These are phyloP conservation scores for Nakazawaea wyomingensis DNA, from an alignment of 805 yeast species.

Conservation along the genomic window DNA sequence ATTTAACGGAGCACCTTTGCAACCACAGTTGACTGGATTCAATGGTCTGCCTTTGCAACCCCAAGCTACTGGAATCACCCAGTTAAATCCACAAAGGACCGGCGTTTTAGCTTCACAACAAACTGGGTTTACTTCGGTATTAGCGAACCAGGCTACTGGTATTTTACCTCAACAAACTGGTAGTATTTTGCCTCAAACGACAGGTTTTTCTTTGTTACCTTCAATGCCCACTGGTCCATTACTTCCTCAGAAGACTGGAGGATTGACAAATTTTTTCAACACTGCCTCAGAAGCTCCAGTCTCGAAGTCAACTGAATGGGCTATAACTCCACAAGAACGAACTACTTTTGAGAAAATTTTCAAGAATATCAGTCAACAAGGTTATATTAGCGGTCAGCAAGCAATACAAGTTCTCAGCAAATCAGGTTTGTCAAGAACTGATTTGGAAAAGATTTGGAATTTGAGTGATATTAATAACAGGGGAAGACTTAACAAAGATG, in stretches of 20 bases:
- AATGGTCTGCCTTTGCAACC: constrained; percentile 21
- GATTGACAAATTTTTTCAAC: constrained; percentile 31
- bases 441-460: constrained; percentile 88
- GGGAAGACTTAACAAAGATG: constrained; percentile 82
- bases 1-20: constrained; percentile 19
- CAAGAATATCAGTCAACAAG: constrained; percentile 78
- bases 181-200: constrained; percentile 23
- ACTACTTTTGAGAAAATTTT: constrained; percentile 82
- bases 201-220: constrained; percentile 20
- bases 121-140: constrained; percentile 22
- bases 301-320: constrained; percentile 59
- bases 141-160: constrained; percentile 9
- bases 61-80: constrained; percentile 19
- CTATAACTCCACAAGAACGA: constrained; percentile 85
- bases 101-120: constrained; percentile 29
- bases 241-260: constrained; percentile 64
- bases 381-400: constrained; percentile 70
- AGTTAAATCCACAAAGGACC: constrained; percentile 1
- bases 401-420: constrained; percentile 87
- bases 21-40: constrained; percentile 36
- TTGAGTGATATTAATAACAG: constrained; percentile 77
- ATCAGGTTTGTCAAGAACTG: constrained; percentile 81
- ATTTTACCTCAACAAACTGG: constrained; percentile 19
- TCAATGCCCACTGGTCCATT: constrained; percentile 37
- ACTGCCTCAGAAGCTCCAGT: constrained; percentile 26